These are phyloP conservation scores for Phytophthora sojae DNA, from an alignment of 352 stramenopile species.

Conservation along the genomic window DNA sequence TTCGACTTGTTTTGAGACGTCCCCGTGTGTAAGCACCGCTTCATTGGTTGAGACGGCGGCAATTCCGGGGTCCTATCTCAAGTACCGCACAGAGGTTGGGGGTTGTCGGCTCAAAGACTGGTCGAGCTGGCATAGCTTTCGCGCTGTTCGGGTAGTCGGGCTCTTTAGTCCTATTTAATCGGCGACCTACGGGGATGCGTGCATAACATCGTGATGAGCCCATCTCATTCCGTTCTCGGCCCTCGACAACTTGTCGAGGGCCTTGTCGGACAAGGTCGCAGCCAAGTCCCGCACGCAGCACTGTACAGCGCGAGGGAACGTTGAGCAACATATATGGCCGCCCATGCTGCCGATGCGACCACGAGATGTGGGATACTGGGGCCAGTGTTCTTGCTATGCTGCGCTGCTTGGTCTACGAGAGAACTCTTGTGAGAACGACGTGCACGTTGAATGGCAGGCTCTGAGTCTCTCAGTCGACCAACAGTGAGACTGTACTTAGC, in stretches of 20 bases:
- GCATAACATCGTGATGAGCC: slow-evolving; percentile 21
- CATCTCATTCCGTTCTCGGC: slow-evolving; percentile 8
- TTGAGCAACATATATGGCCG: not conserved
- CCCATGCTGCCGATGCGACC: not conserved
- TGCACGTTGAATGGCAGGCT: not conserved
- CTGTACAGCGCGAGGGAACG: not conserved
- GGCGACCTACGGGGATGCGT: not conserved
- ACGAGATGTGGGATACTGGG: not conserved
- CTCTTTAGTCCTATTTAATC: not conserved
- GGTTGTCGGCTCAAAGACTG: not conserved
- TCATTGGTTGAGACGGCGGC: slow-evolving; percentile 13
- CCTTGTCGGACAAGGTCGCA: slow-evolving; percentile 21
- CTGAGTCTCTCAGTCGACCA: not conserved
- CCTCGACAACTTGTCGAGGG: no score
- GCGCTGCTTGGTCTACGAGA: not conserved
- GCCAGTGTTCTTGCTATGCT: not conserved
- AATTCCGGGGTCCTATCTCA: slow-evolving; percentile 1
- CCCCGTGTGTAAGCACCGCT: not conserved
- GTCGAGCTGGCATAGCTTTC: slow-evolving; percentile 2
- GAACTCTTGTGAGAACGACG: not conserved
- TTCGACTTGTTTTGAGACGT: slow-evolving; percentile 3
- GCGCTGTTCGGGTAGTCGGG: slow-evolving; percentile 16
- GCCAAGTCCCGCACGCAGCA: not conserved
- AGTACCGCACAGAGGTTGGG: slow-evolving; percentile 11
- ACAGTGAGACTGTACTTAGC: not conserved